Evolutionary conservation across 2,329 filamentous ascomycete species (phyloP), one percentile per base, ranked within the genome.

Genomic region (Penicillium sp.): DNA sequence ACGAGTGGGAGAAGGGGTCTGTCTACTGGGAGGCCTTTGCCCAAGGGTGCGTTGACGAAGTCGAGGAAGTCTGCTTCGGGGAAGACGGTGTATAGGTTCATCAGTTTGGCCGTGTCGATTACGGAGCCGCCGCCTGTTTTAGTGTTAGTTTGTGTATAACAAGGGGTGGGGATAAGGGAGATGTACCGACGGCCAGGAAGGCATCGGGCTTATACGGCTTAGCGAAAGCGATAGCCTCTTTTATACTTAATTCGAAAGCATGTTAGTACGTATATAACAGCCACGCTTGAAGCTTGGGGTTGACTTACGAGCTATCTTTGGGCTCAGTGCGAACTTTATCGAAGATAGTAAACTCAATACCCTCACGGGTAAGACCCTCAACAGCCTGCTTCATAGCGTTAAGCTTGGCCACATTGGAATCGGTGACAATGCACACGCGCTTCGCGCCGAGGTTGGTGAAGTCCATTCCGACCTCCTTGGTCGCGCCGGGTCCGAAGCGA

Each of bases 391-490:
- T 87, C 89, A 99, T 96, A 13, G 93, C 92, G 71, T 93, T 85
- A 64, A 99, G 79, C 74, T 89, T 88, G 68, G 86, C 80, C 17
- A 99, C 91, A 27, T 86, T 96, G 52, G 79, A 76, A 72, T 99
- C 94, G 17, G 94, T 99, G 17, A 99, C 92, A 6, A 99, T 90
- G 72, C 91, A 90, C 57, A 99, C 93, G 44, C 87, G 87, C 79
- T 91, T 89, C 7, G 89, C 87, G 15, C 90, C 89, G 81, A 99
- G 83, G 73, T 99, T 97, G 77, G 87, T 89, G 66, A 97, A 88
- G 76, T 99, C 94, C 94, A 97, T 97, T 63, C 94, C 94, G 21
- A 99, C 92, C 76, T 99, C 94, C 75, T 91, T 91, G 25, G 94
- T 99, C 56, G 89, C 90, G 6, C 94, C 94, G 0, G 91, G 91